Base-by-base conservation (phyloP, 192 early-diverging fungal genomes). In the Pilaira anomala region DNA sequence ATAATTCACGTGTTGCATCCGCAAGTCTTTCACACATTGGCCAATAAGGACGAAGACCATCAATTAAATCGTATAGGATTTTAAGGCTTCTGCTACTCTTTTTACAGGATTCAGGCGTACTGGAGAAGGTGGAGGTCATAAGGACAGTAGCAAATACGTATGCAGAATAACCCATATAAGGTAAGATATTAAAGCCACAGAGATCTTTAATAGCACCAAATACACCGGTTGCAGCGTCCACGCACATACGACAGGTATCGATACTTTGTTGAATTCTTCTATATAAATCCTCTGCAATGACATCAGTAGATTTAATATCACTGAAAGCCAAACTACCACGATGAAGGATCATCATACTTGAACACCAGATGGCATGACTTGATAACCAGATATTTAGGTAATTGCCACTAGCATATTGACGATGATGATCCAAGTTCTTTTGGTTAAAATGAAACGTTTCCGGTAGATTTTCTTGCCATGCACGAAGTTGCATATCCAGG, bases 91-190 rank as follows among this genome's bases (percentile, higher is more conserved):
- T 25, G 18, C 40, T 60, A 19, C 69, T 60, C 21, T 51, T 71
- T 50, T 46, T 54, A 53, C 49, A 62, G 8, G 39, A n/a, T 4
- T 48, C 69, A 12, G 41, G 11, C 1, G 42, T 52, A 24, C 54
- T 49, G 18, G 69, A 50, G 48, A 64, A 64, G 1, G 67, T 46
- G 3, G 46, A 52, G n/a, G 69, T 71, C 69, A 71, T 71, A 5
- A 71, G 56, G 16, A 65, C 49, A 24, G 69, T 71, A 6, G 69
- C 69, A 33, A 71, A 64, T 2, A 64, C 57, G 18, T 71, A 71
- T 6, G 69, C 63, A 11, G 69, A 65, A 25, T 71, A 71, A 8
- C 60, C 63, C 39, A 71, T 52, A 54, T 65, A 71, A 2, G 69
- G 69, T 7, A 60, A 19, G 0, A 52, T 60, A 46, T 71, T 71